Evolutionary conservation across 805 yeast species (phyloP).

Genomic region (Hanseniaspora clermontiae): DNA sequence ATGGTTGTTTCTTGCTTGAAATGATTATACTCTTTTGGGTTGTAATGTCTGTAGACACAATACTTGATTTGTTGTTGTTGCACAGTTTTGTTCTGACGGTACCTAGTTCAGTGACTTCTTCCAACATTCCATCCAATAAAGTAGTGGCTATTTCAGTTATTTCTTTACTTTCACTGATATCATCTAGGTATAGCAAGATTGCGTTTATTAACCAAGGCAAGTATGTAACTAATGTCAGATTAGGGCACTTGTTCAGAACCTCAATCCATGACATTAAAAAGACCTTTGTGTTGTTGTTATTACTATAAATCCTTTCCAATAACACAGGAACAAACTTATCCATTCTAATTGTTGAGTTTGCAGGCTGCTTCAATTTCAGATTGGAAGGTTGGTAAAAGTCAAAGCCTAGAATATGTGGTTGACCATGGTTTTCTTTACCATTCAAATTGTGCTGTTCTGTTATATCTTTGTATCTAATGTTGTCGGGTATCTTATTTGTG

Average conservation of each 20-base stretch:
- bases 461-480: conserved; percentile 7
- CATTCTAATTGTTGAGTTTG: background rate
- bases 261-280: conserved; percentile 90
- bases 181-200: conserved; percentile 23
- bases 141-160: conserved; percentile 77
- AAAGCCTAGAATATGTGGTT: background rate
- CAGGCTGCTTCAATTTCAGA: background rate
- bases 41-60: background rate
- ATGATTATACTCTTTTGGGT: background rate
- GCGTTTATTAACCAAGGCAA: conserved; percentile 80
- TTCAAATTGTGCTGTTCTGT: conserved; percentile 29
- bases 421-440: conserved; percentile 32
- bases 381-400: conserved; percentile 9
- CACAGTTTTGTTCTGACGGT: conserved; percentile 48
- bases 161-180: conserved; percentile 39
- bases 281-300: conserved; percentile 84
- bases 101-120: conserved; percentile 67
- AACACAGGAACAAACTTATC: conserved; percentile 80
- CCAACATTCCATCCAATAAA: conserved; percentile 58
- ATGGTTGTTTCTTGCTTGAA: background rate
- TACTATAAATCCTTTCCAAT: conserved; percentile 79
- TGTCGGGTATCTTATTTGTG: conserved; percentile 28
- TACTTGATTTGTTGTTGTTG: conserved; percentile 7
- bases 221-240: conserved; percentile 72
- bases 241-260: conserved; percentile 85